These are phyloP conservation scores for Claviceps sorghi DNA, from an alignment of 2,329 filamentous ascomycete genomes.

Conservation along the genomic window DNA sequence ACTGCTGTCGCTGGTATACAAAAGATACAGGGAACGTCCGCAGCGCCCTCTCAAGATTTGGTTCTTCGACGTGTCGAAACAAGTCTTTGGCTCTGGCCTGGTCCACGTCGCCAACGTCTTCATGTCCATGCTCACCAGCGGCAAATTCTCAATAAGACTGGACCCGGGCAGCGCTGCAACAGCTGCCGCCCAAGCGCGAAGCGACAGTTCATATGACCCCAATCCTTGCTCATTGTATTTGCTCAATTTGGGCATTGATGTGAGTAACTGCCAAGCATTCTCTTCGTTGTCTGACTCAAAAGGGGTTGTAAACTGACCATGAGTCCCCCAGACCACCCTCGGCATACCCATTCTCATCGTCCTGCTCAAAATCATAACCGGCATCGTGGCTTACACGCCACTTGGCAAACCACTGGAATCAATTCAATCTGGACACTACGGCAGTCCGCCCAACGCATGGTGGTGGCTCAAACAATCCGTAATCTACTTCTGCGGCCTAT, in stretches of 20 bases:
- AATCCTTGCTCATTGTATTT: constrained; percentile 97
- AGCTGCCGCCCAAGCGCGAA: constrained; percentile 23
- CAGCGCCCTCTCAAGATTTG: constrained; percentile 91
- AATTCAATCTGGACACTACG: constrained; percentile 87
- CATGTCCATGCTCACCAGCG: constrained; percentile 91
- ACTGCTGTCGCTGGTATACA: constrained; percentile 75
- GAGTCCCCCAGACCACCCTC: too few species aligned
- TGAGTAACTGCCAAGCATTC: constrained; percentile 34
- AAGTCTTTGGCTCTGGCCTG: constrained; percentile 85
- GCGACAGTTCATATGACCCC: constrained; percentile 47
- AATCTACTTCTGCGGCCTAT: constrained; percentile 87
- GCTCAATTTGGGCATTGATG: constrained; percentile 86
- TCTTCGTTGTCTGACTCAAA: not conserved
- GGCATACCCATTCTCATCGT: constrained; percentile 91
- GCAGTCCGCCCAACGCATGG: constrained; percentile 58
- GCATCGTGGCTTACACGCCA: constrained; percentile 56
- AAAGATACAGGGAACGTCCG: constrained; percentile 81
- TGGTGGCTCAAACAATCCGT: constrained; percentile 97
- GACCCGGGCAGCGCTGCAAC: constrained; percentile 25
- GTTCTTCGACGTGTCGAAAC: constrained; percentile 96
- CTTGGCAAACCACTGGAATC: constrained; percentile 72
- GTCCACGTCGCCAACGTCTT: constrained; percentile 86
- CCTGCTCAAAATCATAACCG: constrained; percentile 65
- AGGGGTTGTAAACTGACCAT: too few species aligned
- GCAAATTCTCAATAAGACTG: constrained; percentile 57